A percentile compares a stretch with the other conserved stretches of the same genome.
These are phyloP conservation scores for Thielaviopsis musarum DNA, from an alignment of 2,329 filamentous ascomycete genomes.

Conservation along the genomic window DNA sequence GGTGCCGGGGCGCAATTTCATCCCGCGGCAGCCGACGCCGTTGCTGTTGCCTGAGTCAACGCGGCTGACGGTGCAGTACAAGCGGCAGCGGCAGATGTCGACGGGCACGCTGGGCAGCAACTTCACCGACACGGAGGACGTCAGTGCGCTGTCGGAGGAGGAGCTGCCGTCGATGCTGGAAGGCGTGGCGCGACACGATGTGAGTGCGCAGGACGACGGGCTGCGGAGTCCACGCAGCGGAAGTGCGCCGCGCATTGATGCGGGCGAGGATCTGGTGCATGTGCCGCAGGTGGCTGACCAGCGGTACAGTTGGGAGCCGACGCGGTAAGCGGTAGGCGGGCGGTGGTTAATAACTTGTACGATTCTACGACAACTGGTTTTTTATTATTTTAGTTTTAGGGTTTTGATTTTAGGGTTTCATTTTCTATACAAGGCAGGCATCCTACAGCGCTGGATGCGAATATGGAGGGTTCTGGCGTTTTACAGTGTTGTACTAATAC, in stretches of 20 bases:
- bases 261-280: conserved; percentile 29
- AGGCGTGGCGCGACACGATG: not conserved
- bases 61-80: not conserved
- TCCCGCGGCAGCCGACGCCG: not conserved
- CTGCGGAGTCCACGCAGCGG: conserved; percentile 32
- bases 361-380: conserved; percentile 4
- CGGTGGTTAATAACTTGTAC: not conserved
- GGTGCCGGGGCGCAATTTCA: conserved; percentile 13
- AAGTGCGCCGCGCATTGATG: conserved; percentile 29
- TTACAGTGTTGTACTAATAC: no score
- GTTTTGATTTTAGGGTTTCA: conserved; percentile 4
- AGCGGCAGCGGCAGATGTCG: conserved; percentile 13
- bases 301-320: conserved; percentile 35
- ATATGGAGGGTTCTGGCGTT: no score
- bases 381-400: conserved; percentile 1
- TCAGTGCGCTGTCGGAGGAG: not conserved
- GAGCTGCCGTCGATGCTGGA: not conserved
- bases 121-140: conserved; percentile 27
- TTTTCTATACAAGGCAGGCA: conserved; percentile 1
- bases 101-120: conserved; percentile 32
- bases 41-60: not conserved
- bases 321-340: not conserved
- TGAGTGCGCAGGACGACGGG: not conserved
- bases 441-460: no score
- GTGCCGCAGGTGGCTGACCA: conserved; percentile 33